phyloP scores from a whole-genome alignment of 768 basidiomycete genomes.

The Russula dissimulans region DNA sequence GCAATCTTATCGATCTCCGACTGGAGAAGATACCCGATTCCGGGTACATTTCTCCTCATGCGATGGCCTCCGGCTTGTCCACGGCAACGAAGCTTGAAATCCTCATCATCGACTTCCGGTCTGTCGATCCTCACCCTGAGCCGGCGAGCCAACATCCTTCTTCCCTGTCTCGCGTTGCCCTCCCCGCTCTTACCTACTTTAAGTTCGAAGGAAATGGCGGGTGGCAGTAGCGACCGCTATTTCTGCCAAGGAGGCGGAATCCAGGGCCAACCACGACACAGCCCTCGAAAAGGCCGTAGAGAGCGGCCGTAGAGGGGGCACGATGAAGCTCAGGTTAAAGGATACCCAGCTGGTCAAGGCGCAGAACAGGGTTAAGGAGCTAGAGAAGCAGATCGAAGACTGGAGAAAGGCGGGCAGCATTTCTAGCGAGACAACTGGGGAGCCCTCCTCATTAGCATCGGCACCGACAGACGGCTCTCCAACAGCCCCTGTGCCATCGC shows the following conservation, averaged over 20 bases:
- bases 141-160: neutral
- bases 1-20: too few species aligned
- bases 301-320: constrained; percentile 55
- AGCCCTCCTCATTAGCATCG: too few species aligned
- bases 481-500: too few species aligned
- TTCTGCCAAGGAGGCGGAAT: constrained; percentile 38
- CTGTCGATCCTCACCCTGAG: neutral
- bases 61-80: too few species aligned
- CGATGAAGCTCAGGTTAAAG: constrained; percentile 56
- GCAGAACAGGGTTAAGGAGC: too few species aligned
- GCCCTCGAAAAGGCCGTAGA: constrained; percentile 62
- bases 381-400: too few species aligned
- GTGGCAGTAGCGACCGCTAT: constrained; percentile 40
- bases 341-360: too few species aligned
- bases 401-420: too few species aligned
- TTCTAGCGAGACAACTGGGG: too few species aligned
- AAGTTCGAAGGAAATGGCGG: neutral
- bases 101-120: neutral
- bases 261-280: constrained; percentile 39
- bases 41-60: too few species aligned
- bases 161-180: neutral
- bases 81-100: neutral
- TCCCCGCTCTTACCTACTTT: neutral
- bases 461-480: too few species aligned
- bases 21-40: too few species aligned